Base-by-base conservation (phyloP, 129 eudicot species). In the Ambrosia artemisiifolia region DNA sequence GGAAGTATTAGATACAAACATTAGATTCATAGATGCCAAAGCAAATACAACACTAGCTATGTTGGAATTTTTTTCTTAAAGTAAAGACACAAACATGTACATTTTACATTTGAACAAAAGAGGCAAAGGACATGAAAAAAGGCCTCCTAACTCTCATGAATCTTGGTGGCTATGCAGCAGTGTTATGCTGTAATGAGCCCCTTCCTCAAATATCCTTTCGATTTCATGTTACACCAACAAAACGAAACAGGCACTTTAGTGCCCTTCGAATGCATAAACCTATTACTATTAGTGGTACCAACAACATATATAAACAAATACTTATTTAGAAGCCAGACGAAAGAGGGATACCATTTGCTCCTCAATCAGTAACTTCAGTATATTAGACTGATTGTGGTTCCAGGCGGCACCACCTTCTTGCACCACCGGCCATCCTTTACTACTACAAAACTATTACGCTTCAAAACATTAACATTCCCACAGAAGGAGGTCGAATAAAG, bases 341-440 rank as follows among this genome's bases (percentile, higher is more conserved):
- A 80, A 53, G 63, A 80, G 76, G 80, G 59, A 63, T 64, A 72
- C 78, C 63, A 78, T 75, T 76, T 84, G 92, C 88, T 87, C 92
- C 86, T 76, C 86, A 76, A 87, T 82, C 92, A 73, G 83, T 69
- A 42, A 7, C 71, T 78, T 78, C 49, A 24, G 40, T 70, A 70
- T 74, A 43, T 78, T 49, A 61, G 30, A 36, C 78, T 54, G 82
- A 82, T 76, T 81, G 84, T 33, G 92, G 92, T 87, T 87, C 87
- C 92, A 87, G 84, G 56, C 4, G 65, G 88, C 63, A 78, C 82
- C 81, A 70, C 81, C 81, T 61, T 76, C 65, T 77, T 50, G 65
- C 81, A 62, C 65, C 82, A 63, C 77, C 78, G 54, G 47, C 82
- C 65, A 64, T 24, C 53, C 20, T 35, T 24, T 19, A 68, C 67